Evolutionary conservation across 2,329 filamentous ascomycete species (phyloP), one percentile per base, ranked within the genome.

Genomic region (Ramichloridium luteum): DNA sequence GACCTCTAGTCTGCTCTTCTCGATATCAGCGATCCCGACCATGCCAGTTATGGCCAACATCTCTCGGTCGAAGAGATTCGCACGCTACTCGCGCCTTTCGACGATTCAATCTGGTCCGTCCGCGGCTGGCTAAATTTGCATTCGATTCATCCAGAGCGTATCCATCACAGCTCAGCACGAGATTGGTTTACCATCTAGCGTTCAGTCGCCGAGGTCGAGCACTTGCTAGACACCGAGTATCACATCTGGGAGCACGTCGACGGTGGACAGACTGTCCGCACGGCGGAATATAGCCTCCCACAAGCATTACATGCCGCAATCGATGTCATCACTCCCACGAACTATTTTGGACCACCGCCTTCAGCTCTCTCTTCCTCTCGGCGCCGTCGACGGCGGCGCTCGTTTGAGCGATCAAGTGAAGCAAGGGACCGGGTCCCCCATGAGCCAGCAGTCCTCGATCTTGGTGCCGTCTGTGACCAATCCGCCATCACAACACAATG

Each of bases 211-310:
- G 16, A 30, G 28, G 28, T 30, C n/a, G 28, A 30, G 17, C 15
- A 23, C 13, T 18, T 30, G 28, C 28, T 30, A 13, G 28, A 30
- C 17, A 30, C 28, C n/a, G 28, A 30, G n/a, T 30, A 30, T 18
- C 28, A 30, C 17, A 11, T 22, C n/a, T 30, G 25, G 13, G 14
- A 30, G 28, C 28, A 30, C 28, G 17, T 13, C 28, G 28, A 30
- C 28, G 28, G 28, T 4, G 25, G 17, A 4, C 28, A 30, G 16
- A 20, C 25, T 5, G 28, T 30, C 9, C 28, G 28, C 13, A 30
- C 28, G 4, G 25, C 28, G 16, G 17, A 30, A 14, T 30, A 30
- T 20, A 30, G 28, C 16, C n/a, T 30, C 12, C 28, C 28, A 11
- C 20, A 14, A 22, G 12, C 28, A 13, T 13, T 30, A 13, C 28